These are phyloP conservation scores for Wickerhamiella sergipiensis DNA, from an alignment of 805 yeast genomes.

Conservation along the genomic window DNA sequence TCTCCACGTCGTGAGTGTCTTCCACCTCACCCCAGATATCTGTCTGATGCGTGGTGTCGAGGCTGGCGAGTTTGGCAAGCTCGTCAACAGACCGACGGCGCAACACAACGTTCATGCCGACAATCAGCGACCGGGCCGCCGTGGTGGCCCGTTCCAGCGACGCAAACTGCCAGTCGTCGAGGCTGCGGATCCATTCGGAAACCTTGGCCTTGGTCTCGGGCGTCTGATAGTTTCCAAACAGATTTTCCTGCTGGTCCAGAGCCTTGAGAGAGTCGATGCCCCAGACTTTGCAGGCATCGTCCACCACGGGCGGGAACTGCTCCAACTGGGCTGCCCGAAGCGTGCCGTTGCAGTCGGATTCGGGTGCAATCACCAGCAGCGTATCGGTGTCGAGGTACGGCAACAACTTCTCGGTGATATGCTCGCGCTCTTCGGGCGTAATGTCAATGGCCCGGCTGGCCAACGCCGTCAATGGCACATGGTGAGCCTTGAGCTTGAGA, in stretches of 20 bases:
- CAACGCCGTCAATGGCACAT: conserved; percentile 77
- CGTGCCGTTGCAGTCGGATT: conserved; percentile 66
- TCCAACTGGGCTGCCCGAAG: conserved; percentile 71
- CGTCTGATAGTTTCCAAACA: conserved; percentile 67
- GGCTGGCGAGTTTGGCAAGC: conserved; percentile 58
- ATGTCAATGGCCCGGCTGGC: conserved; percentile 81
- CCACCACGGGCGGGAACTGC: conserved; percentile 60
- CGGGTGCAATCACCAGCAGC: conserved; percentile 71
- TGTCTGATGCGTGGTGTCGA: conserved; percentile 78
- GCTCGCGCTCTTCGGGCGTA: conserved; percentile 38
- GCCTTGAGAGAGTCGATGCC: conserved; percentile 34
- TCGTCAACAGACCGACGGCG: conserved; percentile 41
- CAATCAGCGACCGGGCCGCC: conserved; percentile 71
- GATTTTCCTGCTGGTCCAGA: conserved; percentile 71
- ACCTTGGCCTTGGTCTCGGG: conserved; percentile 48
- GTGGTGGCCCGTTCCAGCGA: conserved; percentile 85
- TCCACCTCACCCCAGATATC: conserved; percentile 96
- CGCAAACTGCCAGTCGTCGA: conserved; percentile 66
- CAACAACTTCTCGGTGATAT: conserved; percentile 46
- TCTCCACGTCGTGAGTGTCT: conserved; percentile 96
- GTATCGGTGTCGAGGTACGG: conserved; percentile 93
- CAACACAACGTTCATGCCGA: conserved; percentile 55
- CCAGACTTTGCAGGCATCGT: conserved; percentile 48
- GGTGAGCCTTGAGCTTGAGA: conserved; percentile 55
- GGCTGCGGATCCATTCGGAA: conserved; percentile 42